A percentile compares a stretch with the other conserved stretches of the same genome.
phyloP scores from a whole-genome alignment of 2,329 filamentous ascomycete species.

The Xylariaceae sp. region DNA sequence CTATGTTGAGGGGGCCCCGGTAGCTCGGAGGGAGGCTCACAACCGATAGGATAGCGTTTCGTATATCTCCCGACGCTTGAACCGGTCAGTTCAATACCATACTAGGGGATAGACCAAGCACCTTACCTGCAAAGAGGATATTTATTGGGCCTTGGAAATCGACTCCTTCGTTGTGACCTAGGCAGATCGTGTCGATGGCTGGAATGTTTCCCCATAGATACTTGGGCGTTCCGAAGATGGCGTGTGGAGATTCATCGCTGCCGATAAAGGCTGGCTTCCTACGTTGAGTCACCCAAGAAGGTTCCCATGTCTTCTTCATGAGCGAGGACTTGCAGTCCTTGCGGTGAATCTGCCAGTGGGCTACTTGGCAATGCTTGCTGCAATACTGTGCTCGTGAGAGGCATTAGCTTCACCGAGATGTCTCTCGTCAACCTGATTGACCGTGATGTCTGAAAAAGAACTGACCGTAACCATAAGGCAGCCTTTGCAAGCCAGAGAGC shows the following conservation, averaged over 20 bases:
- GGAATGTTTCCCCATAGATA: conserved; percentile 24
- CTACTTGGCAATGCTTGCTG: conserved; percentile 34
- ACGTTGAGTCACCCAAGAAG: conserved; percentile 33
- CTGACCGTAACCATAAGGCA: conserved; percentile 17
- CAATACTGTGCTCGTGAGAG: conserved; percentile 37
- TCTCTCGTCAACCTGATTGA: too few relatives aligned
- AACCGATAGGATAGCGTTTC: conserved; percentile 14
- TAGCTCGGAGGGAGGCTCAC: conserved; percentile 7
- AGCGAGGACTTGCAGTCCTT: conserved; percentile 35
- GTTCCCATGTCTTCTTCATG: conserved; percentile 34
- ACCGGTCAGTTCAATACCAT: too few relatives aligned
- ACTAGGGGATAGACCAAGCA: neutral
- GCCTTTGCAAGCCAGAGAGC: conserved; percentile 11
- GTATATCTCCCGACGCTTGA: conserved; percentile 19
- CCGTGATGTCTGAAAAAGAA: neutral
- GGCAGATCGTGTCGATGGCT: conserved; percentile 17
- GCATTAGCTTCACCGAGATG: neutral
- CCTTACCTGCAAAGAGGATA: conserved; percentile 14
- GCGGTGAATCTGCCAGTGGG: conserved; percentile 37
- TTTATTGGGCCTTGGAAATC: conserved; percentile 3
- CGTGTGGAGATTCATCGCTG: neutral
- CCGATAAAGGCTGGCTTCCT: conserved; percentile 32
- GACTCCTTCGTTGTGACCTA: conserved; percentile 8
- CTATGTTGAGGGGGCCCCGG: conserved; percentile 6
- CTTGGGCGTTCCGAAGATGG: neutral